A percentile compares a stretch with the other conserved stretches of the same genome.
These are phyloP conservation scores for Cladosporium halotolerans DNA, from an alignment of 2,329 filamentous ascomycete genomes.

Conservation along the genomic window DNA sequence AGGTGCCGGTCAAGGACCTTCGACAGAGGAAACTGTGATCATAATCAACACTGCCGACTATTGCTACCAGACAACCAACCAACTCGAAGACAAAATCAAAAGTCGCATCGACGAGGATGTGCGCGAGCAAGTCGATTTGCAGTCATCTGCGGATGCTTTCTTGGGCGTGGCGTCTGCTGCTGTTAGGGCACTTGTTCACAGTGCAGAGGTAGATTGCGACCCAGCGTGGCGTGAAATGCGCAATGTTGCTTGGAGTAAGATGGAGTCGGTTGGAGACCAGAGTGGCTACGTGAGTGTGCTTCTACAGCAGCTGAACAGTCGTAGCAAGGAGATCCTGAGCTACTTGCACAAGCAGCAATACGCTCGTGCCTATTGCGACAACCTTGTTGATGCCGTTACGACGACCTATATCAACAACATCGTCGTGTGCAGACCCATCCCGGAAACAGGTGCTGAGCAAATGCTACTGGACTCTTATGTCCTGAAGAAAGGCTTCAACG, in stretches of 20 bases:
- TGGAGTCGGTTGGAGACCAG: constrained; percentile 89
- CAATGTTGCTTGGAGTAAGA: constrained; percentile 88
- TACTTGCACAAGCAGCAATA: constrained; percentile 87
- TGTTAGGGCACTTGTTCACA: constrained; percentile 75
- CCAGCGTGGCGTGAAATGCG: constrained; percentile 94
- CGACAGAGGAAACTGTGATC: constrained; percentile 70
- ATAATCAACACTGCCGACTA: constrained; percentile 97
- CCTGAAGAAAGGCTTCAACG: constrained; percentile 70
- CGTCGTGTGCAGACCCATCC: constrained; percentile 82
- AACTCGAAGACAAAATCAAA: constrained; percentile 91
- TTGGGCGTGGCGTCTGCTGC: constrained; percentile 88
- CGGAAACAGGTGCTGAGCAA: constrained; percentile 92
- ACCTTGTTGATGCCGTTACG: constrained; percentile 82
- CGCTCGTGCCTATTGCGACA: constrained; percentile 88
- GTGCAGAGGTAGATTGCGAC: constrained; percentile 76
- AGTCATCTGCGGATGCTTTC: constrained; percentile 89
- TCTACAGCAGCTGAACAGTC: constrained; percentile 63
- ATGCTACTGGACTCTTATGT: constrained; percentile 96
- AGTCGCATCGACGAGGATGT: constrained; percentile 78
- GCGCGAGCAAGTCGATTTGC: constrained; percentile 71
- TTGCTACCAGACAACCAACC: constrained; percentile 87
- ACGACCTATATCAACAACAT: constrained; percentile 75
- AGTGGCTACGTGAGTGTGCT: constrained; percentile 86
- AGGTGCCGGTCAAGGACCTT: constrained; percentile 48
- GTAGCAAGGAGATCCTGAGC: constrained; percentile 66